These are phyloP conservation scores for Trifolium fragiferum DNA, from an alignment of 306 rosid species.

Conservation along the genomic window DNA sequence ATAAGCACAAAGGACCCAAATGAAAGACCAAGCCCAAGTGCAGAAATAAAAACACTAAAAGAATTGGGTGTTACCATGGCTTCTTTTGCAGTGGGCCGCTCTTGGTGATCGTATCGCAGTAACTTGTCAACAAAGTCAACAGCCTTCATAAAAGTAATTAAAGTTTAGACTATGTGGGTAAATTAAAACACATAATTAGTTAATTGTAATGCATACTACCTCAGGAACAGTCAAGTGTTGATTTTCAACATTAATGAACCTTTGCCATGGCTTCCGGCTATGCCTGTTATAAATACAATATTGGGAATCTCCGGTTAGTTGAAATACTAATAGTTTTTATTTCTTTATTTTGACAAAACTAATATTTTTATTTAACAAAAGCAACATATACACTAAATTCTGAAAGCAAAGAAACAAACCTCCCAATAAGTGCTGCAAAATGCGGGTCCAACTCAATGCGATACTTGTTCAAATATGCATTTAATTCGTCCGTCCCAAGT, in stretches of 20 bases:
- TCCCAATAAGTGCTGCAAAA: conserved; percentile 84
- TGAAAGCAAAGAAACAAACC: conserved; percentile 50
- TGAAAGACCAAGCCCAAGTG: conserved; percentile 8
- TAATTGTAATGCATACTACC: conserved; percentile 51
- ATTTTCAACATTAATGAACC: conserved; percentile 80
- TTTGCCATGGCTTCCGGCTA: conserved; percentile 85
- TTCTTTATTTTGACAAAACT: background rate
- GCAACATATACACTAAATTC: conserved; percentile 7
- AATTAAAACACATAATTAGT: conserved; percentile 5
- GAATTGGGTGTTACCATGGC: conserved; percentile 70
- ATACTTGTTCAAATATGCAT: conserved; percentile 74
- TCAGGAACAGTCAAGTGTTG: conserved; percentile 87
- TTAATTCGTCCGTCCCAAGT: conserved; percentile 85
- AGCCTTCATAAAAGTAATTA: conserved; percentile 53
- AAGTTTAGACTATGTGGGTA: conserved; percentile 14
- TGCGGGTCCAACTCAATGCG: conserved; percentile 86
- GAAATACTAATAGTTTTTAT: conserved; percentile 12
- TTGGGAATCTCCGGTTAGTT: background rate
- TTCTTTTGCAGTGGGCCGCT: conserved; percentile 93
- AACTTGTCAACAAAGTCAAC: conserved; percentile 86
- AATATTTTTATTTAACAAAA: conserved; percentile 13
- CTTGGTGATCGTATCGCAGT: conserved; percentile 89
- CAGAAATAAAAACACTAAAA: conserved; percentile 3
- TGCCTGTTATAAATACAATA: conserved; percentile 61
- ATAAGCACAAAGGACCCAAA: conserved; percentile 13